A percentile compares a stretch with the other conserved stretches of the same genome.
Conservation (phyloP, 257 asterid species). For the Nicotiana attenuata region DNA sequence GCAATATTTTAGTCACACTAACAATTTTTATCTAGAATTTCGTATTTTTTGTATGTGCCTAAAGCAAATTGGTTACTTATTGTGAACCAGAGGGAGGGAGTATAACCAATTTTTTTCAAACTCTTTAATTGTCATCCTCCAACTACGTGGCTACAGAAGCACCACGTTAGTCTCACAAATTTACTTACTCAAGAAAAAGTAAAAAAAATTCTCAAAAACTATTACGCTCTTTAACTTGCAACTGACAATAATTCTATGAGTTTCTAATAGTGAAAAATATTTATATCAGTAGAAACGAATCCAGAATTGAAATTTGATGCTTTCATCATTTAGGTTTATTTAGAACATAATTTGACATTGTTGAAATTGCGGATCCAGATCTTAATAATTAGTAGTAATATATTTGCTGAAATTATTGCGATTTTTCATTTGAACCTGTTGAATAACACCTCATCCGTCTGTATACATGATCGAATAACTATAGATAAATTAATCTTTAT, state of each 20-base stretch:
- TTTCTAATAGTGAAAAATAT: neutral
- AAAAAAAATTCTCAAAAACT: neutral
- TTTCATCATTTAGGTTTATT: too few species aligned
- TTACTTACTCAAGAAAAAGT: neutral
- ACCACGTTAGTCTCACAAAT: conserved; percentile 20
- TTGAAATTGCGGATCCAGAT: neutral
- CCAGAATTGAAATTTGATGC: neutral
- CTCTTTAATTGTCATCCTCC: conserved; percentile 10
- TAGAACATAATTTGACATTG: too few species aligned
- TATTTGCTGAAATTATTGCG: neutral
- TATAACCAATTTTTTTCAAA: conserved; percentile 25
- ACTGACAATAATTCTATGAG: neutral
- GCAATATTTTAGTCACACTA: too few species aligned
- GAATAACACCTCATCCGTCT: neutral
- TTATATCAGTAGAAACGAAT: neutral
- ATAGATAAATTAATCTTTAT: too few species aligned
- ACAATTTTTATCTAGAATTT: too few species aligned
- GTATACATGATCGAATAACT: too few species aligned
- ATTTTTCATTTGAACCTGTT: neutral
- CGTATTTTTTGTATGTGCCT: rapidly evolving
- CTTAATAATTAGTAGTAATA: neutral
- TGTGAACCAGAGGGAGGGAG: too few species aligned
- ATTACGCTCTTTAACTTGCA: neutral
- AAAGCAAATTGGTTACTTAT: too few species aligned
- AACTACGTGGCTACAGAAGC: conserved; percentile 48